Conservation (phyloP, 2,329 filamentous ascomycete genomes). For the Aspergillus hortae region DNA sequence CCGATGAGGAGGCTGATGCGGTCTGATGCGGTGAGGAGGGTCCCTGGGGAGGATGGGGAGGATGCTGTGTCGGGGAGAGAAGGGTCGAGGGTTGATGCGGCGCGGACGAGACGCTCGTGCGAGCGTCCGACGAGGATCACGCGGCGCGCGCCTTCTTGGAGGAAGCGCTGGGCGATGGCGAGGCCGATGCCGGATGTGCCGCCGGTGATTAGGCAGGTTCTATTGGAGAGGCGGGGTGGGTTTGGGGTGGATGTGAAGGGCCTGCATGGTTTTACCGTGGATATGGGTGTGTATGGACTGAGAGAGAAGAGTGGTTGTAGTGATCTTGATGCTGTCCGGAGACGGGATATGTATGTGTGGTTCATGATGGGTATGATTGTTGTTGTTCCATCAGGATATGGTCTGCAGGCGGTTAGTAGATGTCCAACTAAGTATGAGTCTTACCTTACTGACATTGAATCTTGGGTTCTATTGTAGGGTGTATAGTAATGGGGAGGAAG, state of each 20-base stretch:
- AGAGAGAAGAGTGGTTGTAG: background rate
- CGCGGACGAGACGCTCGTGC: conserved; percentile 41
- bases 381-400: background rate
- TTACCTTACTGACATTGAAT: background rate
- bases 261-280: background rate
- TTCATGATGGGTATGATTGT: background rate
- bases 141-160: conserved; percentile 56
- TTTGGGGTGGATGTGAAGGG: background rate
- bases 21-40: conserved; percentile 12
- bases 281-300: conserved; percentile 3
- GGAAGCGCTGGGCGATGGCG: conserved; percentile 65
- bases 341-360: background rate
- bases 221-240: conserved; percentile 24
- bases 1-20: conserved; percentile 32
- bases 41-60: background rate
- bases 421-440: background rate
- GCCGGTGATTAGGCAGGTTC: conserved; percentile 60
- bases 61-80: background rate
- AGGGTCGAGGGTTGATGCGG: conserved; percentile 26
- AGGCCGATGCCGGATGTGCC: conserved; percentile 68
- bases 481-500: background rate
- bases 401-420: background rate
- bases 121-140: conserved; percentile 60
- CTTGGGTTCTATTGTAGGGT: background rate
- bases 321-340: background rate